Conservation (phyloP, 2,329 filamentous ascomycete species). For the Oidium heveae region DNA sequence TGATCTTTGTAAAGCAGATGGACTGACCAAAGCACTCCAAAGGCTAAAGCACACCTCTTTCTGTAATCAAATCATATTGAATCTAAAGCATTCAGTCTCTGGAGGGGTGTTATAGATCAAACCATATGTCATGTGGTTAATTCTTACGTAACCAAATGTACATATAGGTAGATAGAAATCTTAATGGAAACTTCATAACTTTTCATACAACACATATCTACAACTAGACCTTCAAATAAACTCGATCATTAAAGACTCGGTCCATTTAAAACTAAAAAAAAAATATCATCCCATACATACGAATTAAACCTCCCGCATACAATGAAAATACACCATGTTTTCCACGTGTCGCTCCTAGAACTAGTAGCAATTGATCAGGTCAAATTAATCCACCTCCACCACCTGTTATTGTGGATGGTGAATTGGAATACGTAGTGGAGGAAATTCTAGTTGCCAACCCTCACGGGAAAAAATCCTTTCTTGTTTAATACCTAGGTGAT, state of each 20-base stretch:
- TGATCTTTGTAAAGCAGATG: no score
- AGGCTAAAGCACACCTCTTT: no score
- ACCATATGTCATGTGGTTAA: no score
- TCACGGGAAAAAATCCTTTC: background rate
- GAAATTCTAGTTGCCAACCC: background rate
- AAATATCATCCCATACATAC: background rate
- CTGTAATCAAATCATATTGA: no score
- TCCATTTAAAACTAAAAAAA: background rate
- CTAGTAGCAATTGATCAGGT: background rate
- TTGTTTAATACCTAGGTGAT: background rate
- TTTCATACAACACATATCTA: no score
- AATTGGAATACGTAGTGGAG: background rate
- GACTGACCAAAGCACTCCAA: no score
- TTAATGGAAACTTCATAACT: no score
- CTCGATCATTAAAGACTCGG: background rate
- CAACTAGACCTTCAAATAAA: background rate
- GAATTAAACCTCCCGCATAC: background rate
- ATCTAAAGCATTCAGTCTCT: no score
- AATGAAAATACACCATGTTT: conserved; percentile 1
- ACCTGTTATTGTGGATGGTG: background rate
- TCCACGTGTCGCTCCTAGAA: conserved; percentile 1
- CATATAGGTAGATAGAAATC: no score
- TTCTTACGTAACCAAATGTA: no score
- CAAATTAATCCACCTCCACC: background rate
- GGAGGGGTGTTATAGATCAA: no score